phyloP scores from a whole-genome alignment of 2,329 filamentous ascomycete species.

The Botrytis tulipae region DNA sequence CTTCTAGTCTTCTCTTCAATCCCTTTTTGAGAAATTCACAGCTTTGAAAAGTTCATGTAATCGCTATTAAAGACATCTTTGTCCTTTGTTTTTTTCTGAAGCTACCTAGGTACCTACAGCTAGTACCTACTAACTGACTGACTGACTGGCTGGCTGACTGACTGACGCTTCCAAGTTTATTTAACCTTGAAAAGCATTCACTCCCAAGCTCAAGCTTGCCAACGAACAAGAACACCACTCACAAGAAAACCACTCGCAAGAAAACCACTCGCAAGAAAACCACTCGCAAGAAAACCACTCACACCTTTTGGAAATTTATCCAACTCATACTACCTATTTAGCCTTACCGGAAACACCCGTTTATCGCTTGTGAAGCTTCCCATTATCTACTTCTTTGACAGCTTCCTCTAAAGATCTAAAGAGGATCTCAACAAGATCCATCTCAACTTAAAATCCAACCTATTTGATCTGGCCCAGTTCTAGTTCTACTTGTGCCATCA shows the following conservation, averaged over 20 bases:
- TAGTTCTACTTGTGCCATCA: not conserved
- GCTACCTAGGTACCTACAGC: not conserved
- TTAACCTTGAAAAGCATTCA: constrained; percentile 8
- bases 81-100: not conserved
- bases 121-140: not conserved
- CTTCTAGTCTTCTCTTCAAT: not conserved
- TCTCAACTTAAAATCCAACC: not conserved
- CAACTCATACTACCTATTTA: not conserved
- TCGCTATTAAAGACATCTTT: constrained; percentile 3
- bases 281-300: not conserved
- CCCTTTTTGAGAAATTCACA: not conserved
- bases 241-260: not conserved
- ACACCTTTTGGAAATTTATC: constrained; percentile 10
- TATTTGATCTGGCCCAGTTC: not conserved
- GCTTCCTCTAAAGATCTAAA: not conserved
- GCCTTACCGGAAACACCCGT: constrained; percentile 16
- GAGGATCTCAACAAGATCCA: not conserved
- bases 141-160: no score
- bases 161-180: not conserved
- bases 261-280: not conserved
- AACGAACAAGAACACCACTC: not conserved
- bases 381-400: constrained; percentile 7
- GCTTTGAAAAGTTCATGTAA: not conserved
- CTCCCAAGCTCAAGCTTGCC: constrained; percentile 4
- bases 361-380: not conserved